Percentiles rank a stretch among this genome's conserved stretches.
These are phyloP conservation scores for Sporothrix mexicana DNA, from an alignment of 2,329 filamentous ascomycete genomes.

Conservation along the genomic window DNA sequence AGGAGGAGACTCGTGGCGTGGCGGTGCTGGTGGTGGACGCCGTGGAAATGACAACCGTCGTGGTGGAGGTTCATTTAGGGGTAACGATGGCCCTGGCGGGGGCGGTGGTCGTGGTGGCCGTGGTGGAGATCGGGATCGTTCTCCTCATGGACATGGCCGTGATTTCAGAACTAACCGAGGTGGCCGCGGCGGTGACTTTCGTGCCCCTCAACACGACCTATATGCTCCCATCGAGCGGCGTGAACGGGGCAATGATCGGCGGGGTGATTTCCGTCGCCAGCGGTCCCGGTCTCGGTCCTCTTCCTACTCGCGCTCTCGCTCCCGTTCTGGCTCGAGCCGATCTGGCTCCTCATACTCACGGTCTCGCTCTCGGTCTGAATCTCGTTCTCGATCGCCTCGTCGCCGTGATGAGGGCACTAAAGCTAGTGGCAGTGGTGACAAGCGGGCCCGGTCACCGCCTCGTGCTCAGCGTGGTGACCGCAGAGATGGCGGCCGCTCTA, in stretches of 20 bases:
- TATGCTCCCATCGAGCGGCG: slow-evolving; percentile 60
- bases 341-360: slow-evolving; percentile 46
- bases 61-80: slow-evolving; percentile 45
- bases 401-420: not conserved
- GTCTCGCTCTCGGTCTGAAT: slow-evolving; percentile 33
- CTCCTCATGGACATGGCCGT: slow-evolving; percentile 53
- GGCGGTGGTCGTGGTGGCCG: slow-evolving; percentile 55
- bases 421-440: not conserved
- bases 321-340: slow-evolving; percentile 41
- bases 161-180: slow-evolving; percentile 47
- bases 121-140: slow-evolving; percentile 54
- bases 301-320: slow-evolving; percentile 39
- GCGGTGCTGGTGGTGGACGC: slow-evolving; percentile 58
- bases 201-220: slow-evolving; percentile 51
- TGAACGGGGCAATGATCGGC: slow-evolving; percentile 45
- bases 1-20: slow-evolving; percentile 61
- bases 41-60: slow-evolving; percentile 47
- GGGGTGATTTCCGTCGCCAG: slow-evolving; percentile 51
- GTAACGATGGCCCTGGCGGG: slow-evolving; percentile 48
- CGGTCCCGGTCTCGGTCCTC: slow-evolving; percentile 46
- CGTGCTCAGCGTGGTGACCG: not conserved
- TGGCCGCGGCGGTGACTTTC: slow-evolving; percentile 49
- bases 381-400: slow-evolving; percentile 27
- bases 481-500: slow-evolving; percentile 46
- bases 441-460: slow-evolving; percentile 29